phyloP scores from a whole-genome alignment of 768 basidiomycete species.

The Mycena metata region DNA sequence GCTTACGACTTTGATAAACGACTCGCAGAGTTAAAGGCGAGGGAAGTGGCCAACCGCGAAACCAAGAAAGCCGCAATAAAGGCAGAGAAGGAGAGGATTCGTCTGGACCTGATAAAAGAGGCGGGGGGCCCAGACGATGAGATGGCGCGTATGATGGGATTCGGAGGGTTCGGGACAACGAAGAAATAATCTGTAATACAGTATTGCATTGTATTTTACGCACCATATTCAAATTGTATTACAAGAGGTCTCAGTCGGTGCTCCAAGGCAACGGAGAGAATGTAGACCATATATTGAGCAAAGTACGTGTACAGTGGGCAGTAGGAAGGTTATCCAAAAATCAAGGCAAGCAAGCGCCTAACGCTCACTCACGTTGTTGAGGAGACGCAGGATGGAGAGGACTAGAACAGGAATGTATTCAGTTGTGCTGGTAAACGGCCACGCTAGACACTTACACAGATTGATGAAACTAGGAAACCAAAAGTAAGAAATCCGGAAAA shows the following conservation, averaged over 20 bases:
- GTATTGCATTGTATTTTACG: conserved; percentile 45
- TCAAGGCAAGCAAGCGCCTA: conserved; percentile 40
- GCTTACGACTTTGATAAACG: conserved; percentile 96
- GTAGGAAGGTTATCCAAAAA: neutral
- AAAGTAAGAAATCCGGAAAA: conserved; percentile 35
- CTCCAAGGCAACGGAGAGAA: neutral
- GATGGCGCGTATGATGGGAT: conserved; percentile 91
- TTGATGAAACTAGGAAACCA: conserved; percentile 77
- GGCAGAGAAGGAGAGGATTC: conserved; percentile 80
- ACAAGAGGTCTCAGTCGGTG: conserved; percentile 36
- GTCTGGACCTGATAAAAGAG: conserved; percentile 72
- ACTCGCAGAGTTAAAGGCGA: conserved; percentile 82
- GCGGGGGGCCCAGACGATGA: conserved; percentile 68
- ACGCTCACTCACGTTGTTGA: conserved; percentile 72
- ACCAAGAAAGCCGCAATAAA: conserved; percentile 86
- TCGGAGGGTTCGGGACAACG: conserved; percentile 89
- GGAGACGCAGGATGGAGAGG: conserved; percentile 86
- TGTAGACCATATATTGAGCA: conserved; percentile 11
- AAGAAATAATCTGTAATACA: conserved; percentile 68
- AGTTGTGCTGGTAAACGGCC: neutral
- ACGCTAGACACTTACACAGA: conserved; percentile 71
- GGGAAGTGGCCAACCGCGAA: conserved; percentile 74
- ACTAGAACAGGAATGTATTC: conserved; percentile 56
- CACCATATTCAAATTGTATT: conserved; percentile 47
- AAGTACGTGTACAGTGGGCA: conserved; percentile 10